Conservation (phyloP, 768 basidiomycete genomes). For the Naganishia randhawae region DNA sequence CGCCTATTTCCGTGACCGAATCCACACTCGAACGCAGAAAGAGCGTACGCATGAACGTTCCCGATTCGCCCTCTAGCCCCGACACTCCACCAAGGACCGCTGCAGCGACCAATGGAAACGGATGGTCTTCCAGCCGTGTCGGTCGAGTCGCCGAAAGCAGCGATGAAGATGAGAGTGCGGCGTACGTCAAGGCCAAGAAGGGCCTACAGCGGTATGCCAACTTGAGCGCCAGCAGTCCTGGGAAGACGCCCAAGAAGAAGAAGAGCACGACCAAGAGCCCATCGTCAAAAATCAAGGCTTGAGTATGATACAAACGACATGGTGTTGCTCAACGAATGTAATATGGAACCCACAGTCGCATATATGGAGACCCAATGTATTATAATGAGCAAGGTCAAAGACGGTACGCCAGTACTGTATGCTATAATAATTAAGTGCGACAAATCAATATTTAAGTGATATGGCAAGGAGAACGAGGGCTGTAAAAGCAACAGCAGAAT, state of each 20-base stretch:
- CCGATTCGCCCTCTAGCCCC: constrained; percentile 37
- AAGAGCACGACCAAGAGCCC: constrained; percentile 23
- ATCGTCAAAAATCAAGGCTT: constrained; percentile 5
- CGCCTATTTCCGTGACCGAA: constrained; percentile 21
- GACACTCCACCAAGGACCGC: constrained; percentile 19
- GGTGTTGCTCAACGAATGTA: not conserved
- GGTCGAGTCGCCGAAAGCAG: constrained; percentile 42
- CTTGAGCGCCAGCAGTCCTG: constrained; percentile 32
- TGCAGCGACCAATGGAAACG: not conserved
- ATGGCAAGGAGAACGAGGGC: too few relatives aligned
- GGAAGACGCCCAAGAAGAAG: constrained; percentile 32
- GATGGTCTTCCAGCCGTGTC: constrained; percentile 40
- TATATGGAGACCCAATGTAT: constrained; percentile 5
- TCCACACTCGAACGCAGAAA: constrained; percentile 38
- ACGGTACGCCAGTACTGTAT: not conserved
- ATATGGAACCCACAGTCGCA: not conserved
- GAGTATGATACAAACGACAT: not conserved
- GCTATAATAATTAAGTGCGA: not conserved
- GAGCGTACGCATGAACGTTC: constrained; percentile 45
- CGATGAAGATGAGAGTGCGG: constrained; percentile 42
- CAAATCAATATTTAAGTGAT: not conserved
- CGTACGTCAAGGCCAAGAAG: constrained; percentile 40
- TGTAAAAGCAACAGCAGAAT: too few relatives aligned
- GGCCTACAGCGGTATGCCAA: constrained; percentile 41
- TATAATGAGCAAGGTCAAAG: not conserved